Conservation (phyloP, 2,329 filamentous ascomycete genomes). For the Ophiostoma himal-ulmi region DNA sequence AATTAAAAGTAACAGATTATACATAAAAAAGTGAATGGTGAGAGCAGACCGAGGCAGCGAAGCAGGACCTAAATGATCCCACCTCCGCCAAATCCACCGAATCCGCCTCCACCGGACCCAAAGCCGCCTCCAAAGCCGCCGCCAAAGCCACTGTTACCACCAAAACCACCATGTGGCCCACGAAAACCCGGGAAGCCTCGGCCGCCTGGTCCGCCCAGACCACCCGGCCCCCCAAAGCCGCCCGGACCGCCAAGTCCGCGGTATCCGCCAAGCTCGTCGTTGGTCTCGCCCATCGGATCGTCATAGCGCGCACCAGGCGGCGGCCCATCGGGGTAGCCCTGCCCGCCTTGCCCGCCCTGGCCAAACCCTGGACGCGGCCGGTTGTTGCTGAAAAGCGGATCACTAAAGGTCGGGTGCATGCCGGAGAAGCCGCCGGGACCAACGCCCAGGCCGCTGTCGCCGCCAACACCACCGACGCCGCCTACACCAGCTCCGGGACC, state of each 20-base stretch:
- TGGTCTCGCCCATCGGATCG: conserved; percentile 53
- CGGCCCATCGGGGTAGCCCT: conserved; percentile 56
- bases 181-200: conserved; percentile 1
- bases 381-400: conserved; percentile 69
- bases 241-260: conserved; percentile 34
- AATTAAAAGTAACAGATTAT: not conserved
- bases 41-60: too few species aligned
- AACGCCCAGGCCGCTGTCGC: conserved; percentile 32
- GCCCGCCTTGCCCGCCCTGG: conserved; percentile 38
- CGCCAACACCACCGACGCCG: conserved; percentile 40
- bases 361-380: conserved; percentile 32
- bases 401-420: conserved; percentile 95
- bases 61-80: conserved; percentile 19
- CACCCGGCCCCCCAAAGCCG: conserved; percentile 9
- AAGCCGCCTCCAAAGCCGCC: conserved; percentile 34
- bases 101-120: conserved; percentile 14
- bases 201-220: not conserved
- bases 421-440: conserved; percentile 56
- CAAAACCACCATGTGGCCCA: conserved; percentile 25
- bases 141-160: conserved; percentile 35
- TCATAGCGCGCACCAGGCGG: conserved; percentile 92
- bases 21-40: not conserved
- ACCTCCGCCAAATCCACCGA: conserved; percentile 18
- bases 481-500: conserved; percentile 43
- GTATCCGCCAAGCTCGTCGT: conserved; percentile 57